Percentiles rank a stretch among this genome's conserved stretches.
Evolutionary conservation across 139 green algal species (phyloP).

Genomic region (Nannochloris sp.): DNA sequence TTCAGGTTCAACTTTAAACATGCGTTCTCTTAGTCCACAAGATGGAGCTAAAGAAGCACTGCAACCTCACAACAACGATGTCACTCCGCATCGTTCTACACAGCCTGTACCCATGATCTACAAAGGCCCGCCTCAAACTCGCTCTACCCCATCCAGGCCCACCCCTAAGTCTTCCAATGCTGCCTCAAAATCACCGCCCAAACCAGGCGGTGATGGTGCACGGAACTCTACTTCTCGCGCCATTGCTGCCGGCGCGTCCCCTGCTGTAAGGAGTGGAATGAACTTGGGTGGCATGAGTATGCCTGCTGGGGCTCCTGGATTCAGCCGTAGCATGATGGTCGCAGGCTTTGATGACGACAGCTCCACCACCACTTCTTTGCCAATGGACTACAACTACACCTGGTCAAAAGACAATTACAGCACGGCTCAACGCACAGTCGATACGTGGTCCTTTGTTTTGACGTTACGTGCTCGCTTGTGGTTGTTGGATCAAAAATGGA

Average conservation of each 20-base stretch:
- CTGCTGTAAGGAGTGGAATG: neutral
- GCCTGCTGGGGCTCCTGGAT: neutral
- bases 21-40: neutral
- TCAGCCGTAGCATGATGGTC: constrained; percentile 27
- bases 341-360: constrained; percentile 28
- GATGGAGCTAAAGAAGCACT: neutral
- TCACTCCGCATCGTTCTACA: neutral
- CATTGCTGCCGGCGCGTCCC: neutral
- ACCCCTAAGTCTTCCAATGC: no score
- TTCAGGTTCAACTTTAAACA: neutral
- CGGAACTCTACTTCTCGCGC: neutral
- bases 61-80: neutral
- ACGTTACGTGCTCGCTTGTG: constrained; percentile 59
- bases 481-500: constrained; percentile 77
- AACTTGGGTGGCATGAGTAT: neutral
- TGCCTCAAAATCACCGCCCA: neutral
- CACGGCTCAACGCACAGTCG: constrained; percentile 43
- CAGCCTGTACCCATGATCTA: neutral
- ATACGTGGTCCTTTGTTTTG: constrained; percentile 83
- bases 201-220: neutral
- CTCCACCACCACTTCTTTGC: neutral
- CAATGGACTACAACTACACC: constrained; percentile 49
- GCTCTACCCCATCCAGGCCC: neutral
- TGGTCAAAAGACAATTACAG: constrained; percentile 79
- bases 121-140: neutral